Conservation (phyloP, 495 filamentous ascomycete species). For the Hypomontagnella monticulosa region DNA sequence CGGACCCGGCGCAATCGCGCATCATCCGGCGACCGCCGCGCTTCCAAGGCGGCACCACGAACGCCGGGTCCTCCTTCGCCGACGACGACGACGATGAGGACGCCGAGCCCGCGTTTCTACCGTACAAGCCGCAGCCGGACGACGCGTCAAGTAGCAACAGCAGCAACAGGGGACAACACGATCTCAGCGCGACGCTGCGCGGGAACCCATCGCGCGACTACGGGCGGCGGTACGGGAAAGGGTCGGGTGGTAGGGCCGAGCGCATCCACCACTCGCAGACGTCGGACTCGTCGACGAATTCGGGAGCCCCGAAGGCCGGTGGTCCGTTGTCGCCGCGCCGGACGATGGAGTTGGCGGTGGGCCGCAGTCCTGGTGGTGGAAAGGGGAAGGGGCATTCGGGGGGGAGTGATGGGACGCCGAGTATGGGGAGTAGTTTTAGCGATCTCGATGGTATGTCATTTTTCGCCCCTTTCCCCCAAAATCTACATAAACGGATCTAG, state of each 20-base stretch:
- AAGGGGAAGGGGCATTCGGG: conserved; percentile 62
- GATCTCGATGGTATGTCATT: conserved; percentile 82
- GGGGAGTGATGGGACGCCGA: conserved; percentile 88
- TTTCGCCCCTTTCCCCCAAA: too few relatives aligned
- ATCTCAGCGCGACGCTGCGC: conserved; percentile 70
- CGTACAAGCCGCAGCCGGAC: conserved; percentile 55
- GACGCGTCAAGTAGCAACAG: conserved; percentile 42
- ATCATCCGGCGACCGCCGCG: conserved; percentile 67
- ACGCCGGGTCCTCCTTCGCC: conserved; percentile 41
- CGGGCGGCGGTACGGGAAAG: conserved; percentile 46
- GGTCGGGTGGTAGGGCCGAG: conserved; percentile 39
- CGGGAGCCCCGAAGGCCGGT: conserved; percentile 47
- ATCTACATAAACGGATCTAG: too few relatives aligned
- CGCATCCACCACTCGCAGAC: conserved; percentile 56
- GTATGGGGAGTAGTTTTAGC: conserved; percentile 98
- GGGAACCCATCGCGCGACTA: conserved; percentile 56
- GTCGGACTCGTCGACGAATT: conserved; percentile 70
- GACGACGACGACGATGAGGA: conserved; percentile 62
- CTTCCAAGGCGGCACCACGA: conserved; percentile 50
- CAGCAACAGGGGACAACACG: conserved; percentile 55
- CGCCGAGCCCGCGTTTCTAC: conserved; percentile 76
- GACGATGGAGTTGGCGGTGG: conserved; percentile 63
- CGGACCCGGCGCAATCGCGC: conserved; percentile 59
- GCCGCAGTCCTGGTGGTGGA: conserved; percentile 63
- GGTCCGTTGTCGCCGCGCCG: conserved; percentile 62